Evolutionary conservation across 2,329 filamentous ascomycete genomes (phyloP), one percentile per base, ranked within the genome.

Genomic region (Fusarium paranaense): DNA sequence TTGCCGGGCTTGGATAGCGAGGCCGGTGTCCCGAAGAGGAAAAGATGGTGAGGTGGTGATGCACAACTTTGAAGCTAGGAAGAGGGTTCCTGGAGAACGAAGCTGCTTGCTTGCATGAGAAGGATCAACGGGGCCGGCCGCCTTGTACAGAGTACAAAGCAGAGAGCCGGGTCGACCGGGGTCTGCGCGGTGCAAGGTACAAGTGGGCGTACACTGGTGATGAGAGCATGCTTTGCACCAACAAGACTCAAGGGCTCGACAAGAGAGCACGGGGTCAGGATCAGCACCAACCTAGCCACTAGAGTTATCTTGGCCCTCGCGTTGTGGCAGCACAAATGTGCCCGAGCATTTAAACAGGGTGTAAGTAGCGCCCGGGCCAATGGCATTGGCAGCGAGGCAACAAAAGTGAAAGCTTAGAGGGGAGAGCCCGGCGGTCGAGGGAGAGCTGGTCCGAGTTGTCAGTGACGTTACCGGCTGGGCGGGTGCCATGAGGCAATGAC

Each of bases 11-110:
- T 62, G 66, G 64, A 62, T 62, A 65, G 64, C 71, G 56, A 73
- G 65, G 67, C 74, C 73, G 76, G 76, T 77, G 74, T 70, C 73
- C 67, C 37, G 72, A 78, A 74, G 35, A 22, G 74, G 70, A 64
- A 75, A 69, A 42, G 68, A 56, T 52, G 47, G 57, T 52, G 64
- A 45, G 61, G 42, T 70, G 71, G 64, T 69, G 62, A 71, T 66
- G 66, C 61, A 72, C 47, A 52, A 52, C 47, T 27, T 52, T 52
- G 25, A 58, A 73, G 37, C 37, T 20, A 64, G 47, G 54, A 52
- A 69, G 69, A 47, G 62, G 45, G 56, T 69, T 64, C 70, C 47
- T 60, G 54, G 69, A 72, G 71, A 72, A 73, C 69, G 64, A 68
- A 33, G 64, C 57, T 66, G 37, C 58, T 66, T 72, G 64, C 71